Evolutionary conservation across 805 yeast genomes (phyloP), one percentile per base, ranked within the genome.

Genomic region (Candida khao-thaluensis): DNA sequence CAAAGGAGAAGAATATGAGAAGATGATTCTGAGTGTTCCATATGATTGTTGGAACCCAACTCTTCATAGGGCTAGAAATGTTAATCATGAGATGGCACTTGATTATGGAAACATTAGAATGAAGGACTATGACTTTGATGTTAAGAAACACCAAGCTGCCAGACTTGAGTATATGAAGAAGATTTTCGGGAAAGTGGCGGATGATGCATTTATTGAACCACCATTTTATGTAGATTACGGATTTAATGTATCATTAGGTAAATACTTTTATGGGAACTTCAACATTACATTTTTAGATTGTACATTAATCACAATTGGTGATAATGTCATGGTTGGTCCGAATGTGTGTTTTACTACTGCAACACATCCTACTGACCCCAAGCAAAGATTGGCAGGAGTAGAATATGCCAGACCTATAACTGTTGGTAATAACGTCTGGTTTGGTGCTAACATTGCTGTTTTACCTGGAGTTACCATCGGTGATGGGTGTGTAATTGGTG

Each of bases 171-270:
- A 56, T 44, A 52, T 78, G 17, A 44, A 45, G 10, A 53, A 53
- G 14, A 56, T 81, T 14, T 66, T 82, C 35, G 88, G 88, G 9
- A 56, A 58, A 26, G 51, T 66, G 17, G 77, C 74, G 31, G 47
- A 60, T 8, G 58, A 62, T 35, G 43, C 56, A 10, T 66, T 57
- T 43, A 53, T 80, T 25, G 86, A 82, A 57, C 71, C 81, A 1
- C 87, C 87, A 5, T 72, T 77, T 49, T 63, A 46, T 44, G 76
- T 80, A 29, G 90, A 84, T 55, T 83, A 81, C 51, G 91, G 90
- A 0, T 74, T 66, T 56, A 84, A 83, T 57, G 62, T 74, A 25
- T 56, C 54, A 11, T 47, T 81, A 12, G 90, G 88, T 2, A 72
- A 79, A 41, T 56, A 62, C 20, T 76, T 80, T 55, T 83, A 79